These are phyloP conservation scores for Fusarium longipes DNA, from an alignment of 2,329 filamentous ascomycete species.

Conservation along the genomic window DNA sequence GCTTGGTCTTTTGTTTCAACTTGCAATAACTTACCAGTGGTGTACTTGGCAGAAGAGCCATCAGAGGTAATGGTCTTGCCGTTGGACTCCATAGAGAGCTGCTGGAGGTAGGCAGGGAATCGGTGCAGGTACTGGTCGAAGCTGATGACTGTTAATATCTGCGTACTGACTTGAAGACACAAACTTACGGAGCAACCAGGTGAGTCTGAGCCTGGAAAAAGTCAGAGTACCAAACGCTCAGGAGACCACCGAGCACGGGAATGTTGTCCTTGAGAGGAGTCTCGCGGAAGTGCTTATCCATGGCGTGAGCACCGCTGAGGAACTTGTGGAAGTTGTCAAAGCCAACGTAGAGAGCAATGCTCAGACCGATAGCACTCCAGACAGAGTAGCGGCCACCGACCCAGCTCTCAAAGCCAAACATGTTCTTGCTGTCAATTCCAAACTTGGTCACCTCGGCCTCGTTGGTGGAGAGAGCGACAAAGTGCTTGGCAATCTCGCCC, in stretches of 20 bases:
- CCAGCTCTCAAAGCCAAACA: slow-evolving; percentile 99
- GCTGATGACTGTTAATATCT: slow-evolving; percentile 54
- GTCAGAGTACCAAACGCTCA: slow-evolving; percentile 99
- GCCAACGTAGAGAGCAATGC: slow-evolving; percentile 93
- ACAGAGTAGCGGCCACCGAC: slow-evolving; percentile 98
- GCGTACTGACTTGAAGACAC: neutral
- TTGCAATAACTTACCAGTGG: slow-evolving; percentile 69
- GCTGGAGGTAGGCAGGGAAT: slow-evolving; percentile 98
- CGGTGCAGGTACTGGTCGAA: slow-evolving; percentile 99
- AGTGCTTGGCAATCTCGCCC: slow-evolving; percentile 96
- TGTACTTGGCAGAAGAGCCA: slow-evolving; percentile 93
- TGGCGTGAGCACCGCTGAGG: slow-evolving; percentile 91
- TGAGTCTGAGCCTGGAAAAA: slow-evolving; percentile 99
- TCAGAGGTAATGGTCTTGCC: slow-evolving; percentile 96
- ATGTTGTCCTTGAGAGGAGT: slow-evolving; percentile 95
- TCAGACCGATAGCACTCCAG: slow-evolving; percentile 97
- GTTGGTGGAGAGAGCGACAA: slow-evolving; percentile 97
- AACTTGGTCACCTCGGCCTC: slow-evolving; percentile 96
- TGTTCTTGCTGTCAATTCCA: slow-evolving; percentile 98
- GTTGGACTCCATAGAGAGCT: slow-evolving; percentile 99
- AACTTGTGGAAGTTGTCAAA: slow-evolving; percentile 98
- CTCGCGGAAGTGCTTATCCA: slow-evolving; percentile 98
- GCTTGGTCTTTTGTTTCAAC: neutral
- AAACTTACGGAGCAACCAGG: slow-evolving; percentile 87
- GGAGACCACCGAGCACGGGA: slow-evolving; percentile 86